Evolutionary conservation across 345 rosid species (phyloP), one percentile per base, ranked within the genome.

Genomic region (Citrus australasica): DNA sequence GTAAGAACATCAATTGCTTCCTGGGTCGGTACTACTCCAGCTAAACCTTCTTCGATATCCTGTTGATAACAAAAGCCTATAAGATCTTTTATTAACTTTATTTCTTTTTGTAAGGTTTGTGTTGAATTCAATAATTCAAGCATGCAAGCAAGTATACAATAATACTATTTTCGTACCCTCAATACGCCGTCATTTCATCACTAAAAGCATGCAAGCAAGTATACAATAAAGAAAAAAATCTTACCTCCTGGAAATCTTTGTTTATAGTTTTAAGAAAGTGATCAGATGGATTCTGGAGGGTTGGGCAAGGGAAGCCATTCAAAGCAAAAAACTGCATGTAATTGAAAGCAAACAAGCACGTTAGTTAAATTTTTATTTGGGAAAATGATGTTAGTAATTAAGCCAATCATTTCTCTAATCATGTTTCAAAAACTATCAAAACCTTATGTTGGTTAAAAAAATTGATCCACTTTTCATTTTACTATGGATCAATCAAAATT

Each of bases 261-360:
- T 89, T 87, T 28, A 87, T 84, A 51, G 86, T 85, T 76, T 82
- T 82, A 58, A 85, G 86, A 71, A 84, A 88, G 65, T 88, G 88
- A 79, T 88, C 88, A 35, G 88, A 84, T 16, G 90, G 90, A 25
- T 82, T 87, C 66, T 82, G 87, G 38, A 82, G 82, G 30, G 61
- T 67, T 4, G 87, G 85, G 59, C 87, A 88, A 19, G 87, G 88
- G 79, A 85, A 87, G 13, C 90, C 91, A 83, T 83, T 88, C 56
- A 28, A 37, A 51, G 90, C 83, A 73, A 90, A 88, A 77, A 90
- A 87, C 93, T 85, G 55, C 80, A 67, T 51, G 56, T 14, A 51
- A 51, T 51, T 51, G 56, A 16, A 51, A 53, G 17, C 51, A 40
- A 14, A 4, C 19, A 51, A 16, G 56, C 48, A 42, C 14, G 56